Conservation (phyloP, 2,329 filamentous ascomycete species). For the Microdochium paspali region DNA sequence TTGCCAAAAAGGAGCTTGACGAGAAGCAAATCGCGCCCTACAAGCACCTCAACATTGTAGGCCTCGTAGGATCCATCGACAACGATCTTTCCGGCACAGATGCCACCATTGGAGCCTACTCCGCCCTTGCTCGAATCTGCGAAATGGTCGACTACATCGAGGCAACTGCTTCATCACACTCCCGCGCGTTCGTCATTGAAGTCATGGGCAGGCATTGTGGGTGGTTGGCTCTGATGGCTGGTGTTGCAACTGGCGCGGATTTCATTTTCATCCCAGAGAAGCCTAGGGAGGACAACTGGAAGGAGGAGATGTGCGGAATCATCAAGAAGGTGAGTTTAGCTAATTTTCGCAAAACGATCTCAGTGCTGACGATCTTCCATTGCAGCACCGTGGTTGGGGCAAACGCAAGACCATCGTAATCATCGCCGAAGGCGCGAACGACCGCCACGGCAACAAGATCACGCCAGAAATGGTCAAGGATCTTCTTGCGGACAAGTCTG, state of each 20-base stretch:
- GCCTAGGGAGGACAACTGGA: conserved; percentile 80
- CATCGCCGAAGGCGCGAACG: conserved; percentile 88
- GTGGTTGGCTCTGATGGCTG: conserved; percentile 93
- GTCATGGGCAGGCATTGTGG: conserved; percentile 98
- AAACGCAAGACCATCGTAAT: conserved; percentile 99
- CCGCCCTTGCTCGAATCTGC: conserved; percentile 84
- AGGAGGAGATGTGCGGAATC: conserved; percentile 74
- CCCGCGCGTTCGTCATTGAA: conserved; percentile 92
- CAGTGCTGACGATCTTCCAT: conserved; percentile 1
- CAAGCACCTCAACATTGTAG: conserved; percentile 88
- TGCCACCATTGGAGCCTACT: conserved; percentile 95
- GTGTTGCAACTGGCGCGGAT: conserved; percentile 89
- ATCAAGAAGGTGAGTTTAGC: conserved; percentile 52
- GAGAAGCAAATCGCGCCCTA: conserved; percentile 65
- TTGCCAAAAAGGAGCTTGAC: conserved; percentile 62
- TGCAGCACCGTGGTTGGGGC: conserved; percentile 72
- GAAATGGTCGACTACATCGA: conserved; percentile 96
- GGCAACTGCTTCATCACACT: conserved; percentile 88
- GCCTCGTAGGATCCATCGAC: conserved; percentile 93
- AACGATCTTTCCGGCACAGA: conserved; percentile 97
- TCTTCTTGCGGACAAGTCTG: conserved; percentile 68
- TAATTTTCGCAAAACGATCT: neutral
- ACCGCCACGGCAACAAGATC: conserved; percentile 77
- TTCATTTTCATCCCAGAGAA: conserved; percentile 97
- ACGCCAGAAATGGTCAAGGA: conserved; percentile 74